Evolutionary conservation across 2,329 filamentous ascomycete species (phyloP).

Genomic region (Nothophoma quercina): DNA sequence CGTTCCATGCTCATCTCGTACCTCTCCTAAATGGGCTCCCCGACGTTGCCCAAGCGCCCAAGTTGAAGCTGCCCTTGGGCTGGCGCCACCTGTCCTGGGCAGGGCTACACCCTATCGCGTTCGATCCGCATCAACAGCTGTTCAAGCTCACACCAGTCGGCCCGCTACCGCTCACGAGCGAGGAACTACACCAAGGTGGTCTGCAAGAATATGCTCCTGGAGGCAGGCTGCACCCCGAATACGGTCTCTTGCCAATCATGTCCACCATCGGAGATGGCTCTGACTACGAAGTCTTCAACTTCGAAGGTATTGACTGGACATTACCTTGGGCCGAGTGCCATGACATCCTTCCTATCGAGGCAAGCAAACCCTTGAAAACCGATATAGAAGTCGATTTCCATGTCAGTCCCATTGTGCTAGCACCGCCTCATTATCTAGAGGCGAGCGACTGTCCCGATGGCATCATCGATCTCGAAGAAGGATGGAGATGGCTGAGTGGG

Average conservation of each 20-base stretch:
- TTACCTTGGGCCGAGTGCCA: constrained; percentile 7
- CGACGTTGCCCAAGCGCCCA: constrained; percentile 1
- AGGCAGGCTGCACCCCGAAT: constrained; percentile 25
- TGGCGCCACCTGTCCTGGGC: constrained; percentile 29
- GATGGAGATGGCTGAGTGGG: constrained; percentile 23
- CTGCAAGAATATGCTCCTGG: constrained; percentile 26
- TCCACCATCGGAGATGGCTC: constrained; percentile 23
- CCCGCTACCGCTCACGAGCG: constrained; percentile 24
- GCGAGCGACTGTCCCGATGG: constrained; percentile 22
- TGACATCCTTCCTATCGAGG: neutral
- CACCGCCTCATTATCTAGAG: constrained; percentile 2
- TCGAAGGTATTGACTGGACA: constrained; percentile 20
- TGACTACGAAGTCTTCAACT: constrained; percentile 24
- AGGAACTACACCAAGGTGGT: constrained; percentile 28
- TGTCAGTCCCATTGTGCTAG: neutral
- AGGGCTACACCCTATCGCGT: constrained; percentile 24
- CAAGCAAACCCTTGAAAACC: no score
- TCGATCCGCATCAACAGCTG: constrained; percentile 25
- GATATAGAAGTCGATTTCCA: neutral
- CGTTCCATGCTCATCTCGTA: constrained; percentile 20
- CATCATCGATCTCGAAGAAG: constrained; percentile 26
- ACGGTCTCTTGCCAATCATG: constrained; percentile 17
- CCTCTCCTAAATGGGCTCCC: constrained; percentile 27
- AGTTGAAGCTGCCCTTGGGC: constrained; percentile 15
- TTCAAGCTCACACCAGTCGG: constrained; percentile 34